Percentiles rank a stretch among this genome's conserved stretches.
These are phyloP conservation scores for Globisporangium nunn DNA, from an alignment of 352 stramenopile genomes.

Conservation along the genomic window DNA sequence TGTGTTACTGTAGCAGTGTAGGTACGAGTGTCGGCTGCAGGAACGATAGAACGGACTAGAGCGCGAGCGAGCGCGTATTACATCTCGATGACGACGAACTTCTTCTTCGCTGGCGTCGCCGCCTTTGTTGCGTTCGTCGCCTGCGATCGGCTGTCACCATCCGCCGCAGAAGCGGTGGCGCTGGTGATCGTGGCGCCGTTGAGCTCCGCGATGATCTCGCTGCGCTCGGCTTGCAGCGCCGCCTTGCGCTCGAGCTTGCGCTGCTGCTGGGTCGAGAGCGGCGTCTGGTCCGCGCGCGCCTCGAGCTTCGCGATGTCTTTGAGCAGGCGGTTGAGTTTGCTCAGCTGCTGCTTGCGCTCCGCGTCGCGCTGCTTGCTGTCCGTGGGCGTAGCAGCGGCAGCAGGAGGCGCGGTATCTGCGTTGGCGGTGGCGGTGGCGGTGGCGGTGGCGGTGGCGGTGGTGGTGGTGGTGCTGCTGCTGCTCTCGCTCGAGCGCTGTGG, in stretches of 20 bases:
- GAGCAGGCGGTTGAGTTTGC: slow-evolving; percentile 41
- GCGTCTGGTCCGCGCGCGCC: slow-evolving; percentile 3
- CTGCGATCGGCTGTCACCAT: not conserved
- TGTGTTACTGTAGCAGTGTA: not conserved
- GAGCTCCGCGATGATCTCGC: slow-evolving; percentile 30
- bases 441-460: not conserved
- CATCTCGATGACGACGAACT: slow-evolving; percentile 12
- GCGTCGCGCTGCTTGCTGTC: slow-evolving; percentile 10
- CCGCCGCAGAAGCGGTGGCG: not conserved
- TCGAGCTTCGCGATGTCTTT: slow-evolving; percentile 31
- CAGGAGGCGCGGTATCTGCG: not conserved
- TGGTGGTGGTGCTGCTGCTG: not conserved
- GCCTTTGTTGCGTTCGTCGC: not conserved
- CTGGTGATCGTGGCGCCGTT: slow-evolving; percentile 26
- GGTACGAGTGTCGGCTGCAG: not conserved
- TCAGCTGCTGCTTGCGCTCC: slow-evolving; percentile 41
- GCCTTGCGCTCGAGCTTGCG: slow-evolving; percentile 14
- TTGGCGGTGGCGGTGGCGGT: too few relatives aligned
- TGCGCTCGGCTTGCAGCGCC: slow-evolving; percentile 7
- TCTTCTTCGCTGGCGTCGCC: slow-evolving; percentile 3
- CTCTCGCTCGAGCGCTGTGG: slow-evolving; percentile 3
- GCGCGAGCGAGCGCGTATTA: not conserved
- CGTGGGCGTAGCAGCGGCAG: not conserved
- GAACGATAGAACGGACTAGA: too few relatives aligned
- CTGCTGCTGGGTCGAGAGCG: slow-evolving; percentile 14